Base-by-base conservation (phyloP, 1,139 yeast species). In the Blastobotrys proliferans region DNA sequence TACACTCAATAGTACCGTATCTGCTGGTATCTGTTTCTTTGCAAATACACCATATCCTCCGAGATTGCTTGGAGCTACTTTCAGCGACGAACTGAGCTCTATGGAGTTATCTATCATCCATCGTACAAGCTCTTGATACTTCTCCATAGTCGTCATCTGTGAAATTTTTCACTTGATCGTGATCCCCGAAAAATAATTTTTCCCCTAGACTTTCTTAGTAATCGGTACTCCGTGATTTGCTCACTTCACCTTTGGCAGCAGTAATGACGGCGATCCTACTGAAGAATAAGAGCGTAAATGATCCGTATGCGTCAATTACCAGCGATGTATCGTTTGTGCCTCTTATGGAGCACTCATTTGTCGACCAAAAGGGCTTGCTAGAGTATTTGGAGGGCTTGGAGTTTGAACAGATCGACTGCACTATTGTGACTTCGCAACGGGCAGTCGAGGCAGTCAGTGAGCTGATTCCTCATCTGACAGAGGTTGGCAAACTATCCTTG, bases 341-440 rank as follows among this genome's bases (percentile, higher is more conserved):
- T 0, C 66, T 87, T 31, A 68, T 87, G 38, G 72, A 73, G 28
- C 95, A 85, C 60, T 69, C 73, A 1, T 81, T 77, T 44, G 64
- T 73, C 17, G 73, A 79, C 42, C 71, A 76, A 13, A 52, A 58
- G 0, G 69, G 63, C 13, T 71, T 83, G 3, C 57, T 69, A 2
- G 51, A 52, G 0, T 72, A 70, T 47, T 62, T 85, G 8, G 56
- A 54, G 5, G 66, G 76, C 2, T 52, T 57, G 0, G 69, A 66
- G 19, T 80, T 79, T 51, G 48, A 73, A 8, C 31, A 53, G 3
- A 54, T 73, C 40, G 68, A 72, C 44, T 76, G 78, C 1, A 63
- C 86, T 33, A 82, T 92, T 9, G 79, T 92, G n/a, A 88, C 97
- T 0, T 83, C 95, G 3, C 97, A 90, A 60, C 66, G 97, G 52